phyloP scores from a whole-genome alignment of 257 asterid species.

The Solanum clarkiae region DNA sequence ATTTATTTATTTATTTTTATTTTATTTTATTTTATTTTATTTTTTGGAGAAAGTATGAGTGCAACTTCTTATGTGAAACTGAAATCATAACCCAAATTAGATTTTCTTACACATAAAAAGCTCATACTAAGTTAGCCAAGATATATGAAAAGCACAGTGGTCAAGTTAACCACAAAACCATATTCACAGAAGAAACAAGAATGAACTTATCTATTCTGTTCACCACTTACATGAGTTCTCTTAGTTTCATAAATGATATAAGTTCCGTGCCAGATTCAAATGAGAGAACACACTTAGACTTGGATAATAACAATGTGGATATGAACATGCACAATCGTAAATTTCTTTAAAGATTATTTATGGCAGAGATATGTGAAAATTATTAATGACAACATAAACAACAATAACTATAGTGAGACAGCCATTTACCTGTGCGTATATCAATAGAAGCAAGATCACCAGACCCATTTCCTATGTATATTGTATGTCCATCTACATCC shows the following conservation, averaged over 20 bases:
- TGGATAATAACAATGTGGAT: background rate
- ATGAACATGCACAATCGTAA: background rate
- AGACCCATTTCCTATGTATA: constrained; percentile 77
- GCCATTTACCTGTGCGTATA: constrained; percentile 62
- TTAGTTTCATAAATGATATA: background rate
- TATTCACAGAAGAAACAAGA: background rate
- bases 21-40: too few relatives aligned
- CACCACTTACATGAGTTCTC: background rate
- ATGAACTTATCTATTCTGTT: background rate
- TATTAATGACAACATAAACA: background rate
- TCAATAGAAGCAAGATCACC: constrained; percentile 95
- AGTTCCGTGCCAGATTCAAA: background rate
- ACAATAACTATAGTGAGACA: background rate
- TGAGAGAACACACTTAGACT: background rate
- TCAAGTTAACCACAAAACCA: background rate
- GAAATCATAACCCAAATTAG: background rate
- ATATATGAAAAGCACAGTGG: background rate
- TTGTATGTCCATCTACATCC: constrained; percentile 69
- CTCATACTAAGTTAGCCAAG: background rate
- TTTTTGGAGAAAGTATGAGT: background rate
- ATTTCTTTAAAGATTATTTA: background rate
- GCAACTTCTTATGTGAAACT: background rate
- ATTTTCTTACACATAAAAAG: background rate
- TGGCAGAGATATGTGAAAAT: background rate
- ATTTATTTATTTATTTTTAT: too few relatives aligned